Evolutionary conservation across 2,329 filamentous ascomycete genomes (phyloP).

Genomic region (Calonectria pseudoturangicola): DNA sequence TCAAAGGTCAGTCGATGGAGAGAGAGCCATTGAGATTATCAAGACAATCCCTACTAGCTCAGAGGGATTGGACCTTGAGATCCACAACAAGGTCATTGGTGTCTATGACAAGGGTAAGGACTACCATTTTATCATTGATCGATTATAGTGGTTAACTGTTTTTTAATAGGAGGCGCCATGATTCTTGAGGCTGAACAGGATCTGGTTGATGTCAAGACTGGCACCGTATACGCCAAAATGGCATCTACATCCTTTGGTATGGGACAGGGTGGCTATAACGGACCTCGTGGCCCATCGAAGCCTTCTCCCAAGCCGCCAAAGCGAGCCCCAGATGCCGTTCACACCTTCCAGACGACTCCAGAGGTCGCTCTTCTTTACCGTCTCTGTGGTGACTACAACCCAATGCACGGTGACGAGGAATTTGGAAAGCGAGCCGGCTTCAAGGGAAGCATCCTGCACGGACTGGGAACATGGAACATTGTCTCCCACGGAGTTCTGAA

Average conservation of each 20-base stretch:
- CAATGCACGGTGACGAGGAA: constrained; percentile 66
- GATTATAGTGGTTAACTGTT: neutral
- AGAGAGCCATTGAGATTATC: constrained; percentile 63
- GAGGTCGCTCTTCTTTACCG: constrained; percentile 65
- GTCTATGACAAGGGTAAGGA: constrained; percentile 65
- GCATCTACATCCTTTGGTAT: constrained; percentile 65
- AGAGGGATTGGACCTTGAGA: constrained; percentile 61
- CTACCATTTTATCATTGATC: neutral
- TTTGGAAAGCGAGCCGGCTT: constrained; percentile 66
- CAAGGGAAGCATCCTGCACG: constrained; percentile 67
- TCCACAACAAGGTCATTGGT: constrained; percentile 63
- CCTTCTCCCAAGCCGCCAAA: constrained; percentile 56
- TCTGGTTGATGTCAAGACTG: constrained; percentile 62
- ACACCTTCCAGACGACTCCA: constrained; percentile 61
- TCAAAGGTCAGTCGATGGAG: constrained; percentile 64
- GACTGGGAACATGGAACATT: constrained; percentile 68
- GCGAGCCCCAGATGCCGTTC: constrained; percentile 61
- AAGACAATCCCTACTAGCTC: constrained; percentile 60
- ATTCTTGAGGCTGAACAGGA: constrained; percentile 64
- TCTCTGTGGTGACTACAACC: constrained; percentile 70
- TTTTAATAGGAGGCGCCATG: constrained; percentile 60
- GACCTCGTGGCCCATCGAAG: constrained; percentile 63
- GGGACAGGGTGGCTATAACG: constrained; percentile 66
- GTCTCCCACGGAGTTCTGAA: constrained; percentile 65
- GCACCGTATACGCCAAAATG: constrained; percentile 62